Base-by-base conservation (phyloP, 768 basidiomycete genomes). In the Collybia sp. region DNA sequence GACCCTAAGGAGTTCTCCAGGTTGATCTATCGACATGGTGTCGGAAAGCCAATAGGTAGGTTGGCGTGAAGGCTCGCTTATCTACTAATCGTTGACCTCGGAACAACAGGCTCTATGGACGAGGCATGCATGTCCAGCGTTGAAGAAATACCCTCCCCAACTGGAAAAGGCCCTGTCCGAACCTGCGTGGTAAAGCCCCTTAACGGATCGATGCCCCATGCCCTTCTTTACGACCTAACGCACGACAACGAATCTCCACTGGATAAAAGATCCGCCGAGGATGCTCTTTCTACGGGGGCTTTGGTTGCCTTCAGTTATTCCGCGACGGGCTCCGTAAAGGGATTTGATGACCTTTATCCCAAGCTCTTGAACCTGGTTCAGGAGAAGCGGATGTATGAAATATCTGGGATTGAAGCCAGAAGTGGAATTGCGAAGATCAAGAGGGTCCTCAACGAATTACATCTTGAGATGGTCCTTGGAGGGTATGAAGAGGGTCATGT, bases 281-380 rank as follows among this genome's bases (percentile, higher is more conserved):
- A 98, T 63, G 88, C 93, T 0, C 79, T 99, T n/a, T 85, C 92
- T 6, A 93, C 91, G 0, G 96, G 90, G 2, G 91, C 92, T 16
- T 72, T 98, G n/a, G 87, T 88, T 13, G 80, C 94, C 0, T 98
- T 98, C 67, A 87, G 88, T 31, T 82, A 80, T 56, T 88, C 82
- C 17, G 96, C 88, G 3, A 79, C 90, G 46, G 96, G 93, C 2
- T 93, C 90, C 12, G 93, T 93, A 54, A 96, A 97, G 64, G 96
- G 95, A 15, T 96, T 95, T 59, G 96, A 99, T 56, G 96, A 99
- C 54, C 65, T 99, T 16, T 97, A 98, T 60, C 95, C 95, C 2
- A 95, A 93, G 61, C 66, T 95, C n/a, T 66, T 99, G 31, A 80
- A 96, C 60, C 71, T 99, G 41, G 96, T 98, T 9, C 72, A 69